These are phyloP conservation scores for Lactifluus volemus DNA, from an alignment of 768 basidiomycete species.

Conservation along the genomic window DNA sequence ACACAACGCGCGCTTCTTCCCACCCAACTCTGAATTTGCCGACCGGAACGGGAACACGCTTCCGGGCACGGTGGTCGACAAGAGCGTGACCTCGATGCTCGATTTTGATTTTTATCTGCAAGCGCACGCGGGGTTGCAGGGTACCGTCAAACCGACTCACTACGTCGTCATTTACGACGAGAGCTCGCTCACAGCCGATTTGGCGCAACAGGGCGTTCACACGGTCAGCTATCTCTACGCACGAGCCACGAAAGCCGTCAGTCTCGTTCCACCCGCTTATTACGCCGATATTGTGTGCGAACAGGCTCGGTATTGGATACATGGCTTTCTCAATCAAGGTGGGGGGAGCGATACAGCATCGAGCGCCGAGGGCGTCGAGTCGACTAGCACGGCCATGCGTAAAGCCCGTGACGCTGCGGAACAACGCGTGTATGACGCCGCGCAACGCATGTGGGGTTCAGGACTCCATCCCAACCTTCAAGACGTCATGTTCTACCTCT, in stretches of 20 bases:
- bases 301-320: constrained; percentile 66
- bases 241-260: constrained; percentile 77
- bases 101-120: constrained; percentile 33
- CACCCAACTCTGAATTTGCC: constrained; percentile 40
- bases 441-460: constrained; percentile 29
- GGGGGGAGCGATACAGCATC: constrained; percentile 27
- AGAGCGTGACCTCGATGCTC: constrained; percentile 52
- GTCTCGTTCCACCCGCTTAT: constrained; percentile 70
- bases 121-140: constrained; percentile 68
- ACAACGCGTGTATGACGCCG: constrained; percentile 32
- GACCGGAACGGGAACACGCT: constrained; percentile 67
- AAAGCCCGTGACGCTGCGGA: constrained; percentile 27
- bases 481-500: constrained; percentile 73
- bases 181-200: constrained; percentile 55
- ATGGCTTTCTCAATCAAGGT: constrained; percentile 49
- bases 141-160: constrained; percentile 63
- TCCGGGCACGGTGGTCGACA: constrained; percentile 75
- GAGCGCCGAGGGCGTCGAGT: constrained; percentile 10
- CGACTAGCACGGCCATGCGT: constrained; percentile 22
- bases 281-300: constrained; percentile 81
- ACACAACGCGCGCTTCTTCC: constrained; percentile 56
- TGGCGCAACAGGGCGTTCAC: constrained; percentile 66
- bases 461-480: constrained; percentile 45
- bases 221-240: constrained; percentile 67
- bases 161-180: constrained; percentile 80